A percentile compares a stretch with the other conserved stretches of the same genome.
These are phyloP conservation scores for Phytomonas serpens DNA, from an alignment of 208 protist genomes.

Conservation along the genomic window DNA sequence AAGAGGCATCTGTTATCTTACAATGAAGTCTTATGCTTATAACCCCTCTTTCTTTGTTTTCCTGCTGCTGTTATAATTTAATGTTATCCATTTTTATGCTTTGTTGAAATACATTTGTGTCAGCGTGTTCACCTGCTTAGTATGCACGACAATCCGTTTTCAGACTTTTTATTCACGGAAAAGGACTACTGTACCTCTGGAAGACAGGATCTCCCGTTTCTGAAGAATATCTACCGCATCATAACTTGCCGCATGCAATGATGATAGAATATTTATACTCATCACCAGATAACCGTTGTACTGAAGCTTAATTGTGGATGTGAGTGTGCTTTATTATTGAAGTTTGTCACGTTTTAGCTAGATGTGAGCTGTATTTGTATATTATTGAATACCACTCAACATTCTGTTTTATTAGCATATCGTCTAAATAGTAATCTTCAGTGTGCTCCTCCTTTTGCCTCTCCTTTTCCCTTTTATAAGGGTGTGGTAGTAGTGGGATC, in stretches of 20 bases:
- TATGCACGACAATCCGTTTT: constrained; percentile 1
- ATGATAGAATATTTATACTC: neutral
- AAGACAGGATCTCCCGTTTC: neutral
- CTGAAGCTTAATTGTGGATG: neutral
- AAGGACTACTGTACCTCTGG: too few species aligned
- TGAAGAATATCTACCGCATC: neutral
- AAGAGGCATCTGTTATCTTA: too few species aligned
- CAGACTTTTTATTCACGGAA: neutral
- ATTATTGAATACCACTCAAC: neutral
- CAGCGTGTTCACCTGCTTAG: neutral
- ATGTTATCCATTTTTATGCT: constrained; percentile 6
- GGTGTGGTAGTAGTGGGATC: neutral
- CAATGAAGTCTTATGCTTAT: neutral
- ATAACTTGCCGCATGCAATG: neutral
- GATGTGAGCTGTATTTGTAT: neutral
- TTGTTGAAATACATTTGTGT: neutral
- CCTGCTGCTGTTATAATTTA: constrained; percentile 10
- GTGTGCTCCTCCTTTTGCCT: neutral
- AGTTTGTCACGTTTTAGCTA: neutral
- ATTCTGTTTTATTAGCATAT: neutral
- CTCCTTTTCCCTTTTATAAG: neutral
- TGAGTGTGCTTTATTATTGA: too few species aligned
- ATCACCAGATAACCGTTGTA: neutral
- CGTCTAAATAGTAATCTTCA: neutral
- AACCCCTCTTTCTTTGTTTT: constrained; percentile 13